Conservation (phyloP, 2,329 filamentous ascomycete species). For the Neospermospora avenae region DNA sequence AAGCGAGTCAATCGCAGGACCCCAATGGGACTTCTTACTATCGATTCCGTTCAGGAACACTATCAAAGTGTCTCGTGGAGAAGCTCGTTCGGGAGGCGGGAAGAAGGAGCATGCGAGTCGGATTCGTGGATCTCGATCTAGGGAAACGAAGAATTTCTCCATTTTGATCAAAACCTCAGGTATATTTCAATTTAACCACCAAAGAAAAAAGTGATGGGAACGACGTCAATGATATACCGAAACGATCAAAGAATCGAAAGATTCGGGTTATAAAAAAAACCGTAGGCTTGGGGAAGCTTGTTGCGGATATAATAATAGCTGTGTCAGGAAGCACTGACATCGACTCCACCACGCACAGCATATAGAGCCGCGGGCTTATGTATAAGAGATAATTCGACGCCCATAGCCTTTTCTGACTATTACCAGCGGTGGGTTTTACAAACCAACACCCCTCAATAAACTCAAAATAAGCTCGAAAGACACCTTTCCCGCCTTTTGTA, state of each 20-base stretch:
- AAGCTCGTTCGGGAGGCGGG: not conserved
- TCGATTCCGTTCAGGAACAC: conserved; percentile 14
- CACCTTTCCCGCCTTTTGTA: not conserved
- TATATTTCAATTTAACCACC: not conserved
- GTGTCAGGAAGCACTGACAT: not conserved
- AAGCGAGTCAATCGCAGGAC: conserved; percentile 26
- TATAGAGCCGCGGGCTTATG: not conserved
- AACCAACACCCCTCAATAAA: not conserved
- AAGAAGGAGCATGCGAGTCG: conserved; percentile 9
- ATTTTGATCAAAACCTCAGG: not conserved
- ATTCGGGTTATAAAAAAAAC: too few species aligned
- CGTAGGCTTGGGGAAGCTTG: not conserved
- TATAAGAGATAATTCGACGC: not conserved
- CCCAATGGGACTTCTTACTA: conserved; percentile 23
- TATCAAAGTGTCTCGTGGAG: conserved; percentile 6
- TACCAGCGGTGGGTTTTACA: not conserved
- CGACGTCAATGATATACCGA: not conserved
- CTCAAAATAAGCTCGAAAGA: not conserved
- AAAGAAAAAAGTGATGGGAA: not conserved
- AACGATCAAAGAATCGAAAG: too few species aligned
- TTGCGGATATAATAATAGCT: not conserved
- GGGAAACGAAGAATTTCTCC: conserved; percentile 11
- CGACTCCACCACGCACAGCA: not conserved
- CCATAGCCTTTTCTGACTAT: not conserved
- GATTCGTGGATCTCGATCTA: conserved; percentile 2